These are phyloP conservation scores for Ananas comosus DNA, from an alignment of 176 grass and related monocot species.

Conservation along the genomic window DNA sequence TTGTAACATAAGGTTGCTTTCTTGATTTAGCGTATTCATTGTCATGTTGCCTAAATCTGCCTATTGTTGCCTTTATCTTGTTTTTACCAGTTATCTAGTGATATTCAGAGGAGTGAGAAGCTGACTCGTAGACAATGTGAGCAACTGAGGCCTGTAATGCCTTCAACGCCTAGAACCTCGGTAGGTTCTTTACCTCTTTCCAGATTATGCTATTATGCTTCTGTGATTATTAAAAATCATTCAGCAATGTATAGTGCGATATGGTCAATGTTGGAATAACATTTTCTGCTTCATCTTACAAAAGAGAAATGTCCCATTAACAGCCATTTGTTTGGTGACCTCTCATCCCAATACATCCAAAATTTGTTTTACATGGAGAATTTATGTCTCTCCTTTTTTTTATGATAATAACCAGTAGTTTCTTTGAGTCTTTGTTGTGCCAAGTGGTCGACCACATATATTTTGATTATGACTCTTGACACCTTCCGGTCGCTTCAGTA, in stretches of 20 bases:
- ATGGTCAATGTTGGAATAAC: neutral
- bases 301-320: neutral
- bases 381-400: neutral
- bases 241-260: conserved; percentile 10
- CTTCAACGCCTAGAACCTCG: conserved; percentile 49
- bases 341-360: neutral
- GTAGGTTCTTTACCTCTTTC: conserved; percentile 30
- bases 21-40: neutral
- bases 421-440: neutral
- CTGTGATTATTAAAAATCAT: neutral
- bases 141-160: conserved; percentile 51
- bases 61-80: conserved; percentile 10
- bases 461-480: neutral
- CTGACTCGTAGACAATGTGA: conserved; percentile 44
- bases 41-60: conserved; percentile 1
- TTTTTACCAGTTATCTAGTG: conserved; percentile 37
- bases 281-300: neutral
- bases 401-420: neutral
- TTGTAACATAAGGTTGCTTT: conserved; percentile 3
- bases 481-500: no score
- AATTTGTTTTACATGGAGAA: neutral
- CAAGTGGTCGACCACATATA: neutral
- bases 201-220: conserved; percentile 5
- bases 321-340: neutral
- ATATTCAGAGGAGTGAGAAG: conserved; percentile 69